Base-by-base conservation (phyloP, 108 stramenopile species). In the Cylindrotheca fusiformis region DNA sequence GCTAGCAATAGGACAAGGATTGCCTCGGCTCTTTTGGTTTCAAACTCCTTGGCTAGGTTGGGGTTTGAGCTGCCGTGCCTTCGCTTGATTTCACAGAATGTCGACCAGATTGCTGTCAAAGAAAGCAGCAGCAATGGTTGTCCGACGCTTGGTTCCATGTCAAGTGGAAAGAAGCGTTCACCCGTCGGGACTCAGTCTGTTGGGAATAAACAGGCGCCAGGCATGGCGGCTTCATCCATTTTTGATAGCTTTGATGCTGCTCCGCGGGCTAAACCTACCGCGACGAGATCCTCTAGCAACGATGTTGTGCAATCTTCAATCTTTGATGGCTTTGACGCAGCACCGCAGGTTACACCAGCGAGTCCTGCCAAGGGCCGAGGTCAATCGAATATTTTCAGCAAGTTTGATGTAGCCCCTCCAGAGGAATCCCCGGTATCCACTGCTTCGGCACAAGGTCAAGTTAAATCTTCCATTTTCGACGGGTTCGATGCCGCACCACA, bases 31-130 rank as follows among this genome's bases (percentile, higher is more conserved):
- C 48, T 93, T 23, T 30, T 70, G 54, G 74, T 87, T 27, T 76
- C 84, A 24, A 58, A 72, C 32, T 70, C 80, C 6, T 59, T 89
- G 29, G 74, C 52, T 8, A 63, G 74, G 3, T 45, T 82, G 41
- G 91, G 91, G 2, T 78, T 88, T 32, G 87, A 89, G 29, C 32
- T 92, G 14, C 81, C 87, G 20, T 73, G 80, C 0, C 60, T 81
- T 29, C 69, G 72, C 14, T 41, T 41, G 36, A 41, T 41, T 41
- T 41, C 14, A 14, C 36, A 41, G 14, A 41, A 14, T 14, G 6
- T 41, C 36, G 36, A 41, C 36, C 36, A 41, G 10, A 41, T 14
- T 10, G 36, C 36, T 10, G 6, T 41, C 14, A 6, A 14, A 41
- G 36, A 41, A 41, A 14, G 14, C 10, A 14, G 14, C 14, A 14